Base-by-base conservation (phyloP, 2,329 filamentous ascomycete species). In the Paraphoma chrysanthemicola region DNA sequence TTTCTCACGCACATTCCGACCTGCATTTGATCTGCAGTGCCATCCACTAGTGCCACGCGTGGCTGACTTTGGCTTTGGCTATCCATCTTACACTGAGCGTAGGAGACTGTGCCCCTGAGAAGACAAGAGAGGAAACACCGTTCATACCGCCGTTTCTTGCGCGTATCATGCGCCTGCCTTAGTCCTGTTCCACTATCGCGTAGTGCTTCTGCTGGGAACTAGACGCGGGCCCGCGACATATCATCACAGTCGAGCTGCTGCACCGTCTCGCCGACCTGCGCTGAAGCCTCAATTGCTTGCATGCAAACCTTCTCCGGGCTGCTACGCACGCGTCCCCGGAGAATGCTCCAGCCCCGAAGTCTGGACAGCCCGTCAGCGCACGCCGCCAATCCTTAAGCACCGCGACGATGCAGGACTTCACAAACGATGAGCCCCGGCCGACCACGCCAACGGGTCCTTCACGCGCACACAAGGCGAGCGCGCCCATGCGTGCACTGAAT, bases 371-470 rank as follows among this genome's bases (percentile, higher is more conserved):
- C 52, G 52, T 53, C 33, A 60, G 57, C 62, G 53, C 64, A 60
- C 58, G 64, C 57, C 51, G 53, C 49, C 58, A 59, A 63, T 51
- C 60, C 43, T 39, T 54, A 46, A 46, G 48, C 53, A 44, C 45
- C 42, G 23, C 38, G 43, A 56, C 58, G 43, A 74, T 74, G 72
- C 63, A 65, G 33, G 63, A 68, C 57, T 64, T 60, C 51, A 48
- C 59, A 11, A 61, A 56, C 51, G 56, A 70, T 48, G 60, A 64
- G 30, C 59, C 57, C 31, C 68, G 68, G 28, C 70, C 71, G 31
- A 54, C 64, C 36, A 76, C 73, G 42, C 73, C 73, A n/a, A 70
- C 70, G 17, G 69, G 62, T 41, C 59, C 66, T 38, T 60, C 66
- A 48, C 64, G 63, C 41, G 59, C 64, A 42, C 60, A 61, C 53